Evolutionary conservation across 768 basidiomycete genomes (phyloP).

Genomic region (Lactarius indigo): DNA sequence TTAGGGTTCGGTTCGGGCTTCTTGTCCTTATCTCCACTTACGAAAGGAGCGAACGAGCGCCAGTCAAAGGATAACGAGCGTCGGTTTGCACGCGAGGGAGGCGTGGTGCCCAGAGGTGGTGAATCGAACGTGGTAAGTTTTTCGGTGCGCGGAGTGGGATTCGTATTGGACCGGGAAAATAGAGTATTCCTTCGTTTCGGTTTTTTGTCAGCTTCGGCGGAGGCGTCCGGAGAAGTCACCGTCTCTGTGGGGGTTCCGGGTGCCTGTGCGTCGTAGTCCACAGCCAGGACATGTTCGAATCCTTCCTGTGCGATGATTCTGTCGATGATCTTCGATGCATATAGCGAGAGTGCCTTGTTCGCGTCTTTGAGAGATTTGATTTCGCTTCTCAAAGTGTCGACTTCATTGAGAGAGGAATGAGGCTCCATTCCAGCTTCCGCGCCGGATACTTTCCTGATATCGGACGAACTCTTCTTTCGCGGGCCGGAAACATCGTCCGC

Average conservation of each 20-base stretch:
- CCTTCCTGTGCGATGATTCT: slow-evolving; percentile 95
- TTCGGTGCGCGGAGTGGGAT: slow-evolving; percentile 35
- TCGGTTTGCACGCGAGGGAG: slow-evolving; percentile 42
- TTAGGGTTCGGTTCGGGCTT: slow-evolving; percentile 49
- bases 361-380: slow-evolving; percentile 92
- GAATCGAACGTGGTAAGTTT: slow-evolving; percentile 36
- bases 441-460: slow-evolving; percentile 33
- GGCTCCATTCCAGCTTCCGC: slow-evolving; percentile 43
- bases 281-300: slow-evolving; percentile 95
- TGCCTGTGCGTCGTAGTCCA: slow-evolving; percentile 72
- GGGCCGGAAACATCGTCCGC: slow-evolving; percentile 50
- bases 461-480: slow-evolving; percentile 34
- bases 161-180: slow-evolving; percentile 37
- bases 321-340: slow-evolving; percentile 97
- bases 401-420: slow-evolving; percentile 47
- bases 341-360: slow-evolving; percentile 92
- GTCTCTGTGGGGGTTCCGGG: slow-evolving; percentile 46
- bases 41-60: slow-evolving; percentile 74
- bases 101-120: slow-evolving; percentile 25
- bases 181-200: slow-evolving; percentile 61
- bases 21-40: slow-evolving; percentile 64
- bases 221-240: slow-evolving; percentile 32
- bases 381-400: slow-evolving; percentile 76
- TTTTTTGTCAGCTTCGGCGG: slow-evolving; percentile 37
- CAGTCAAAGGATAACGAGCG: slow-evolving; percentile 84